phyloP scores from a whole-genome alignment of 495 filamentous ascomycete species.

The Penicillium tannophilum region DNA sequence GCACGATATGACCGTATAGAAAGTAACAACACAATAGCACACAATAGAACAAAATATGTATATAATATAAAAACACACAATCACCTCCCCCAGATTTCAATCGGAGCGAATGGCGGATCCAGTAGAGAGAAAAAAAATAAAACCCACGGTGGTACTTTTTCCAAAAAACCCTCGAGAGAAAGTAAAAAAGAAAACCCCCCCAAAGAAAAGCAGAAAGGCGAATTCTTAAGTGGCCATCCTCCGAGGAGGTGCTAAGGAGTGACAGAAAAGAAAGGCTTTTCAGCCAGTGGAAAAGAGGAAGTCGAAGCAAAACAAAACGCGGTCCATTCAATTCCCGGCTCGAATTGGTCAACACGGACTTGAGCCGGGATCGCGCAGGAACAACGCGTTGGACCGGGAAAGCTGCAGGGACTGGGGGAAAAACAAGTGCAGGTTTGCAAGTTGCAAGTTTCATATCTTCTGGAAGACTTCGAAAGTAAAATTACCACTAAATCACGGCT shows the following conservation, averaged over 20 bases:
- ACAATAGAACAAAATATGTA: neutral
- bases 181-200: constrained; percentile 16
- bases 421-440: neutral
- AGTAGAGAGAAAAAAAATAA: constrained; percentile 9
- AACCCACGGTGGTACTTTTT: neutral
- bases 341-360: constrained; percentile 34
- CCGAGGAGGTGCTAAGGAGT: constrained; percentile 12
- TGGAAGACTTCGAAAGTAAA: constrained; percentile 19
- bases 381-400: constrained; percentile 30
- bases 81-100: constrained; percentile 31
- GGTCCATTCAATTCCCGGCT: constrained; percentile 23
- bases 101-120: constrained; percentile 25
- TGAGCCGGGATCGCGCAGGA: constrained; percentile 44
- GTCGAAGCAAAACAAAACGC: constrained; percentile 21
- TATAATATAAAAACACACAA: constrained; percentile 15
- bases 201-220: constrained; percentile 2
- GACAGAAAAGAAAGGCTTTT: constrained; percentile 15
- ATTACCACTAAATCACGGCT: constrained; percentile 20
- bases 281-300: constrained; percentile 28
- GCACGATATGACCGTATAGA: neutral
- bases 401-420: constrained; percentile 40
- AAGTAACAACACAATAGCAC: neutral
- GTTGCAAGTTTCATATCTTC: constrained; percentile 24
- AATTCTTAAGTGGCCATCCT: constrained; percentile 22
- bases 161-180: neutral